Base-by-base conservation (phyloP, 192 early-diverging fungal genomes). In the Umbelopsis isabellina region DNA sequence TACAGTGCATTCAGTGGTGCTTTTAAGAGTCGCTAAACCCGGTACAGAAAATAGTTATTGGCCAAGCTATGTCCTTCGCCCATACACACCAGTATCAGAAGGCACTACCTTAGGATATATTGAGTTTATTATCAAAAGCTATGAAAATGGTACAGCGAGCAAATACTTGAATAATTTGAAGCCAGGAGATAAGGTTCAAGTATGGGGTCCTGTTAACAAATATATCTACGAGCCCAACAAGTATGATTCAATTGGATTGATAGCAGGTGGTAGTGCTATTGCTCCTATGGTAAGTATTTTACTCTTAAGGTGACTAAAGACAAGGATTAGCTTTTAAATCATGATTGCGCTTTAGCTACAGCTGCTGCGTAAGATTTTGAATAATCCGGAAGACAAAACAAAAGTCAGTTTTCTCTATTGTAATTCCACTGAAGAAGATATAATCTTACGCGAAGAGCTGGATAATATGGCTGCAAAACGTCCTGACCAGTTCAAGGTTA, bases 351-450 rank as follows among this genome's bases (percentile, higher is more conserved):
- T 87, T 46, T 86, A 86, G 85, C n/a, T 90, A 37, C 91, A 92
- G 76, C 72, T 92, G 25, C 83, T 90, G 67, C 86, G 84, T 66
- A 79, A 85, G n/a, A 78, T 91, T 23, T 73, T 89, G 18, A 52
- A 70, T 64, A 84, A 92, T 72, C 87, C 88, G 13, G 77, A 74
- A 25, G 91, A 92, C 81, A 75, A 84, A 53, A 92, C 91, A 74
- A 88, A 89, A 76, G 70, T 92, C 66, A 79, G 79, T 46, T 80
- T 92, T 30, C 67, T 92, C 46, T 92, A 86, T 77, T 84, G 84
- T 71, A 90, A 91, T 78, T 77, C 82, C 61, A 80, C 87, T 21
- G 90, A 91, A 73, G 76, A 87, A 55, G 89, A 91, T 76, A 91
- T 91, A 66, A 74, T 90, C 22, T 61, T 91, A 65, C 82, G 83